Conservation (phyloP, 371 early-diverging fungal species). For the Conidiobolus incongruus region DNA sequence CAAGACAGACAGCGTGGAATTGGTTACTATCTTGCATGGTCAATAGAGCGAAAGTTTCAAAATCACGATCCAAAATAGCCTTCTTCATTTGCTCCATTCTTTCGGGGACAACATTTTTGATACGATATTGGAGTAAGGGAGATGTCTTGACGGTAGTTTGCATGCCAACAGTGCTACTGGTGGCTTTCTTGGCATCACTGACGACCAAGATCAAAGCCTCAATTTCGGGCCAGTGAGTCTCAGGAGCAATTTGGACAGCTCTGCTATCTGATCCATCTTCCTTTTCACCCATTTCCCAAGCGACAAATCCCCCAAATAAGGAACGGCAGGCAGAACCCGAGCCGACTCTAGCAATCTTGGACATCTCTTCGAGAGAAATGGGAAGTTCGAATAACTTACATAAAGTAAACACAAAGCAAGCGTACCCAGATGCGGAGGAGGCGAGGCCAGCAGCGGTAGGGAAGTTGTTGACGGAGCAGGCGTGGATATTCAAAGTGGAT, state of each 20-base stretch:
- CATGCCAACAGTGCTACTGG: conserved; percentile 92
- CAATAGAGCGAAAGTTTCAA: conserved; percentile 71
- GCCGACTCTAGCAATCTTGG: conserved; percentile 84
- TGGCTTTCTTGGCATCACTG: conserved; percentile 77
- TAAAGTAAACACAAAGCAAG: conserved; percentile 77
- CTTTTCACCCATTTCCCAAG: conserved; percentile 75
- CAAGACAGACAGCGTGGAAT: conserved; percentile 94
- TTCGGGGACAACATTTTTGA: conserved; percentile 56
- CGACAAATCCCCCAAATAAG: conserved; percentile 91
- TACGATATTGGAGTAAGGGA: conserved; percentile 59
- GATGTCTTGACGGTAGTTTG: conserved; percentile 86
- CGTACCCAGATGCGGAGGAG: conserved; percentile 92
- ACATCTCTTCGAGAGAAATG: conserved; percentile 43
- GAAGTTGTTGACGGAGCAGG: conserved; percentile 93
- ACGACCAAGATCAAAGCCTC: conserved; percentile 86
- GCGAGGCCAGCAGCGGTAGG: conserved; percentile 98
- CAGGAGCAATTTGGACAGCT: conserved; percentile 77
- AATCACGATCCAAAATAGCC: conserved; percentile 72
- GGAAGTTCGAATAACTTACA: conserved; percentile 52
- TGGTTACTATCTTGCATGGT: conserved; percentile 98
- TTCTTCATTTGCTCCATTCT: conserved; percentile 66
- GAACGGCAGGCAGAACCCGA: conserved; percentile 96
- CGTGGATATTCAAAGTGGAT: conserved; percentile 38
- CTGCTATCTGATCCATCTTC: conserved; percentile 67
- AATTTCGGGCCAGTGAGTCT: conserved; percentile 87